These are phyloP conservation scores for Bacidia rubella DNA, from an alignment of 495 filamentous ascomycete genomes.

Conservation along the genomic window DNA sequence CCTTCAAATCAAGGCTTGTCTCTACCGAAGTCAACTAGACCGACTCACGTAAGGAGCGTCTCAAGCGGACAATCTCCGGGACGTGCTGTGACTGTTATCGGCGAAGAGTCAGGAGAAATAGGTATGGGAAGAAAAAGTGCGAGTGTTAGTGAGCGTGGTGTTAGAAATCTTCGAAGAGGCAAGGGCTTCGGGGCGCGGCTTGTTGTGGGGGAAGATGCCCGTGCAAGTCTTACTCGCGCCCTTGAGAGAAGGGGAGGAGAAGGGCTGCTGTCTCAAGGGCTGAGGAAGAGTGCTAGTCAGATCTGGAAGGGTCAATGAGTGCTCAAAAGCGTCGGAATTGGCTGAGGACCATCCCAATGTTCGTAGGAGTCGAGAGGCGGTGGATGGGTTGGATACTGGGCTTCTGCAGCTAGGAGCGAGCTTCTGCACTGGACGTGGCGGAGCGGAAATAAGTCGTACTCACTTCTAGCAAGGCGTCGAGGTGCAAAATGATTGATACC, in stretches of 20 bases:
- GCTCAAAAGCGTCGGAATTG: no score
- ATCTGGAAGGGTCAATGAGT: neutral
- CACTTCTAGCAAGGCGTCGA: no score
- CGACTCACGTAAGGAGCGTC: neutral
- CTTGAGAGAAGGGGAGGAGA: neutral
- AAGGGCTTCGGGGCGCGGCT: neutral
- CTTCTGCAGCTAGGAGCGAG: no score
- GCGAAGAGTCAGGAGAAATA: neutral
- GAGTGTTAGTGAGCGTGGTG: neutral
- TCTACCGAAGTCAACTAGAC: slow-evolving; percentile 4
- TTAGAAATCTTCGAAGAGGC: neutral
- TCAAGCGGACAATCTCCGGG: neutral
- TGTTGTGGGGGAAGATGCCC: neutral
- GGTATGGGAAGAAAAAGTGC: neutral
- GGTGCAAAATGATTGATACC: no score
- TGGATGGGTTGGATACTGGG: no score
- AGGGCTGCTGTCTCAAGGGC: slow-evolving; percentile 25
- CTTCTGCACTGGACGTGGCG: no score
- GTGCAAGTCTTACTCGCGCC: neutral
- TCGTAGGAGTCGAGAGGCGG: no score
- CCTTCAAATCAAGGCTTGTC: neutral
- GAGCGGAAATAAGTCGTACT: no score
- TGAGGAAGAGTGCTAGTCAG: slow-evolving; percentile 1
- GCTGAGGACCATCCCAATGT: no score
- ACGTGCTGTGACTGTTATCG: slow-evolving; percentile 3